These are phyloP conservation scores for Aspergillus sp. DNA, from an alignment of 2,329 filamentous ascomycete species.

Conservation along the genomic window DNA sequence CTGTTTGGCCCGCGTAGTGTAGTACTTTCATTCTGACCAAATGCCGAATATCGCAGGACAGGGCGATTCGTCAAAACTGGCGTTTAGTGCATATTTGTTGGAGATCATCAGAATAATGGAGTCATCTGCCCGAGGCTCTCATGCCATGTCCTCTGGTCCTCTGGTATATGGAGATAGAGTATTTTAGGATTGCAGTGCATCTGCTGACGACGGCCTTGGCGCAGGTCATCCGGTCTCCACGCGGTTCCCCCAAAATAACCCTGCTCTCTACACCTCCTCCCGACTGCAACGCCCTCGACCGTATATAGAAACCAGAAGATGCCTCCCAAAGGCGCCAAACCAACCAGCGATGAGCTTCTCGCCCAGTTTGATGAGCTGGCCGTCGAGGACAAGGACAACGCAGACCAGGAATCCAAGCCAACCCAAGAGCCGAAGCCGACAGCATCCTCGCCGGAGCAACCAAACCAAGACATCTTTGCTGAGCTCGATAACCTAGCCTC, in stretches of 20 bases:
- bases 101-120: too few species aligned
- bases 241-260: conserved; percentile 9
- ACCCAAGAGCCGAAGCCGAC: conserved; percentile 8
- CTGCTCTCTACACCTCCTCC: conserved; percentile 3
- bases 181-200: not conserved
- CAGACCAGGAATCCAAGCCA: conserved; percentile 10
- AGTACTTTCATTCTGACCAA: too few species aligned
- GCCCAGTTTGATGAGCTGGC: conserved; percentile 42
- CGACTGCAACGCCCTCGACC: too few species aligned
- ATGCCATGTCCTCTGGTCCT: too few species aligned
- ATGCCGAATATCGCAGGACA: too few species aligned
- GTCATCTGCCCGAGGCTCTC: too few species aligned
- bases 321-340: conserved; percentile 29
- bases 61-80: too few species aligned
- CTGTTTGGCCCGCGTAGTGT: too few species aligned
- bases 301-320: too few species aligned
- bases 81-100: too few species aligned
- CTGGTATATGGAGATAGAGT: too few species aligned
- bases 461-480: conserved; percentile 68
- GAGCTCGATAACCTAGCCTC: conserved; percentile 75
- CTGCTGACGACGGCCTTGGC: conserved; percentile 11
- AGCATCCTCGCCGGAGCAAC: conserved; percentile 17
- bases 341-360: conserved; percentile 41
- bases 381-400: conserved; percentile 24
- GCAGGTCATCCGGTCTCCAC: conserved; percentile 18